A percentile compares a stretch with the other conserved stretches of the same genome.
phyloP scores from a whole-genome alignment of 2,329 filamentous ascomycete species.

The Fusarium agapanthi region DNA sequence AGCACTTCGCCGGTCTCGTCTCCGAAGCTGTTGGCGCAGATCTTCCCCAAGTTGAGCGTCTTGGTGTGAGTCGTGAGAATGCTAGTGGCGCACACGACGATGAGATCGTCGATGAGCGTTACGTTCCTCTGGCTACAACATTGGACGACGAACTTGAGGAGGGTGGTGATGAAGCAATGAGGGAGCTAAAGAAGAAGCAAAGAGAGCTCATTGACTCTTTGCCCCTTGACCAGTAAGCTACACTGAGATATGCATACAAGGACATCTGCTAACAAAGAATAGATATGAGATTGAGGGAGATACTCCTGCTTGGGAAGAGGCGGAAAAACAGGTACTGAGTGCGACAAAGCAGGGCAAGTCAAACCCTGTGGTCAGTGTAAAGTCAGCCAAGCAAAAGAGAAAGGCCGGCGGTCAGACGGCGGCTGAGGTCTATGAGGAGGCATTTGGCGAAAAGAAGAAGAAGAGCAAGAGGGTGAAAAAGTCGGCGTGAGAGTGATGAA shows the following conservation, averaged over 20 bases:
- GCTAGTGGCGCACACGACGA: conserved; percentile 74
- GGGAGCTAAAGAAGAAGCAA: conserved; percentile 79
- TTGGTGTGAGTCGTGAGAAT: conserved; percentile 67
- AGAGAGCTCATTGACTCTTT: conserved; percentile 89
- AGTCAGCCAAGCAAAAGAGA: conserved; percentile 78
- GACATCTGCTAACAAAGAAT: neutral
- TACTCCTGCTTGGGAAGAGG: conserved; percentile 70
- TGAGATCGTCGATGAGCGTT: conserved; percentile 71
- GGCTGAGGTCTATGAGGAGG: conserved; percentile 70
- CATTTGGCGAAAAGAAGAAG: conserved; percentile 61
- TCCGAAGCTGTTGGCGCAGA: conserved; percentile 76
- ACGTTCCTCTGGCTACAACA: conserved; percentile 73
- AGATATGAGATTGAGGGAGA: conserved; percentile 74
- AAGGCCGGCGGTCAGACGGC: conserved; percentile 69
- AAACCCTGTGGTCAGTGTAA: conserved; percentile 79
- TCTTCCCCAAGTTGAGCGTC: conserved; percentile 65
- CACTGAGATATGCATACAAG: neutral
- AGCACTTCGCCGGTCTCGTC: conserved; percentile 78
- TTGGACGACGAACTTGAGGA: conserved; percentile 87
- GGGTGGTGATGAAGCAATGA: conserved; percentile 79
- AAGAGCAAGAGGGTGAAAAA: conserved; percentile 62
- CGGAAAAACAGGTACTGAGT: conserved; percentile 77
- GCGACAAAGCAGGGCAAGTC: conserved; percentile 64
- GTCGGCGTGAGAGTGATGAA: conserved; percentile 33
- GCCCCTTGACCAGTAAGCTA: conserved; percentile 74